Evolutionary conservation across 1,284 basidiomycete species (phyloP).

Genomic region (Farysia itapuensis): DNA sequence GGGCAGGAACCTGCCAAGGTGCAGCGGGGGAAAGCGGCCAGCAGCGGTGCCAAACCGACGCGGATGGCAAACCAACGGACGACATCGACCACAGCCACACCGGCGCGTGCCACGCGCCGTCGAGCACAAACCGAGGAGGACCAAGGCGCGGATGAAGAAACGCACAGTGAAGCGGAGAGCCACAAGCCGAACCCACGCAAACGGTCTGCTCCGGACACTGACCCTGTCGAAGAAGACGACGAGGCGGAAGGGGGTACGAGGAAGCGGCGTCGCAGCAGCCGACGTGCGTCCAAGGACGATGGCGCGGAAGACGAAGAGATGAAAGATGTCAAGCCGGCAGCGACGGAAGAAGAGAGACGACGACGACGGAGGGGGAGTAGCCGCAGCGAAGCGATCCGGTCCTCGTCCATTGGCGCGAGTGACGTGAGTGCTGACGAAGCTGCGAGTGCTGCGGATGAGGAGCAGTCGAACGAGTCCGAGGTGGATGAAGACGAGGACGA

Average conservation of each 20-base stretch:
- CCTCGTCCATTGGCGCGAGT: too few species aligned
- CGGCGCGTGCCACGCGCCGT: too few species aligned
- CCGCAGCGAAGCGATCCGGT: not conserved
- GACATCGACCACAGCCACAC: too few species aligned
- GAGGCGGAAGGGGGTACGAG: conserved; percentile 15
- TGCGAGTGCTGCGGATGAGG: conserved; percentile 19
- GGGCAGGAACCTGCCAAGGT: too few species aligned
- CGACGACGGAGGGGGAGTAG: conserved; percentile 2
- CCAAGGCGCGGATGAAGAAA: conserved; percentile 7
- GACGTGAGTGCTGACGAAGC: not conserved
- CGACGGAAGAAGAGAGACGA: conserved; percentile 5
- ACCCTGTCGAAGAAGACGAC: conserved; percentile 22
- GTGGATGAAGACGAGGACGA: conserved; percentile 16
- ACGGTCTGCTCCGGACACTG: too few species aligned
- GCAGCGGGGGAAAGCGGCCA: too few species aligned
- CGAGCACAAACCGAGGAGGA: too few species aligned
- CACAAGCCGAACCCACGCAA: too few species aligned
- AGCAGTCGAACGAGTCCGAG: conserved; percentile 13
- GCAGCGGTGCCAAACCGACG: too few species aligned
- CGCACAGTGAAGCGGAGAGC: conserved; percentile 20
- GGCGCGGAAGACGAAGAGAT: conserved; percentile 25
- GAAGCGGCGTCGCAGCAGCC: conserved; percentile 28
- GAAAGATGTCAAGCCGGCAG: conserved; percentile 24
- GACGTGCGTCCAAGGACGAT: conserved; percentile 16
- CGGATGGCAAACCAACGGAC: too few species aligned